phyloP scores from a whole-genome alignment of 2,329 filamentous ascomycete species.

The Huntiella omanensis region DNA sequence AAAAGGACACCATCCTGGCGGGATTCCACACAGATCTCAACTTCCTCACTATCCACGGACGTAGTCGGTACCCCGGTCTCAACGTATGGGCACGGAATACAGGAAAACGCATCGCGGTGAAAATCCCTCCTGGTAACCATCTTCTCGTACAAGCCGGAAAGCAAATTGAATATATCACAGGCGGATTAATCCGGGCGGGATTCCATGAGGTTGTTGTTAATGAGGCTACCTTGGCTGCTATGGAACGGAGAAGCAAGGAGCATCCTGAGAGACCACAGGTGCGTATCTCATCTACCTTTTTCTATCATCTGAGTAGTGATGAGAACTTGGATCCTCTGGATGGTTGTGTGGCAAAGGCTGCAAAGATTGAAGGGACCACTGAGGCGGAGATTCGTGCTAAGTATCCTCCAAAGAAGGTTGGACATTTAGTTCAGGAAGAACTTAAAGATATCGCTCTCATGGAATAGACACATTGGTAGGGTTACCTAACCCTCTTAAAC shows the following conservation, averaged over 20 bases:
- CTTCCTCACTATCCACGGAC: slow-evolving; percentile 46
- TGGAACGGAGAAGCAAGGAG: slow-evolving; percentile 23
- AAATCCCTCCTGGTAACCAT: slow-evolving; percentile 37
- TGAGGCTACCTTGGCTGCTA: slow-evolving; percentile 28
- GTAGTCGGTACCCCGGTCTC: slow-evolving; percentile 40
- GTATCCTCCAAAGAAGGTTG: slow-evolving; percentile 38
- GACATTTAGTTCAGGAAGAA: slow-evolving; percentile 35
- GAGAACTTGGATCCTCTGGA: slow-evolving; percentile 34
- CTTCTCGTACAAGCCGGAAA: slow-evolving; percentile 43
- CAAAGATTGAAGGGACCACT: slow-evolving; percentile 32
- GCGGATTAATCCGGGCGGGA: slow-evolving; percentile 41
- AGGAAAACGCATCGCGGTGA: slow-evolving; percentile 36
- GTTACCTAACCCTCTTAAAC: no score
- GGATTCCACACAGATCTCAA: slow-evolving; percentile 47
- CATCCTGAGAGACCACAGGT: slow-evolving; percentile 31
- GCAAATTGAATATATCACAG: slow-evolving; percentile 42
- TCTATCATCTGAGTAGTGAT: slow-evolving; percentile 41
- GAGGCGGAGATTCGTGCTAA: slow-evolving; percentile 13
- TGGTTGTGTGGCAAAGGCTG: slow-evolving; percentile 25
- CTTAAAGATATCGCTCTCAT: slow-evolving; percentile 20
- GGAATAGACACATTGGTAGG: slow-evolving; percentile 16
- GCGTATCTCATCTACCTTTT: slow-evolving; percentile 40
- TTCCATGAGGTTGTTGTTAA: slow-evolving; percentile 44
- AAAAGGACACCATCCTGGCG: slow-evolving; percentile 37
- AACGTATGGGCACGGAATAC: slow-evolving; percentile 47